Evolutionary conservation across 805 yeast genomes (phyloP).

Genomic region (Ogataea paraovalis): DNA sequence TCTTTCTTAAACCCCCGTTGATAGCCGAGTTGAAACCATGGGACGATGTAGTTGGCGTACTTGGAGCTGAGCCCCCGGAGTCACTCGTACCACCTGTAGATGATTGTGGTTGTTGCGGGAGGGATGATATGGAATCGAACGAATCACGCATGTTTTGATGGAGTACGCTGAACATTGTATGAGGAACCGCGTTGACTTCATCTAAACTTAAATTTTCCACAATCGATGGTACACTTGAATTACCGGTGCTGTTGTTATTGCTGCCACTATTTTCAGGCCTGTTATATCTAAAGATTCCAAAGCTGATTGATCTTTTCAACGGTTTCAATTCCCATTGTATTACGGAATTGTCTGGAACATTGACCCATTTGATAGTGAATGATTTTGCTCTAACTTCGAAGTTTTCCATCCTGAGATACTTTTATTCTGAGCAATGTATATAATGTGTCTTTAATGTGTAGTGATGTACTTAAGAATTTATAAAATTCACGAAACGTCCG

Average conservation of each 20-base stretch:
- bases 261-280: conserved; percentile 9
- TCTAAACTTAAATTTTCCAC: conserved; percentile 23
- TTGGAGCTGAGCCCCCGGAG: background rate
- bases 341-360: conserved; percentile 60
- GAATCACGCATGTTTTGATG: conserved; percentile 19
- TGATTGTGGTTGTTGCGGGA: conserved; percentile 5
- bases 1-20: background rate
- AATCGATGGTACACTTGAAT: conserved; percentile 12
- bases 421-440: background rate
- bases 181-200: conserved; percentile 30
- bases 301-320: conserved; percentile 52
- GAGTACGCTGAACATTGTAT: conserved; percentile 22
- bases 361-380: conserved; percentile 87
- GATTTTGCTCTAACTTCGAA: conserved; percentile 87
- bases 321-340: conserved; percentile 85
- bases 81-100: background rate
- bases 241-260: conserved; percentile 3
- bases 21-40: background rate
- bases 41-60: background rate
- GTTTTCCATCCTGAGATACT: conserved; percentile 62
- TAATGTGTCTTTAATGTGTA: too few species aligned
- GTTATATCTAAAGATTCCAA: conserved; percentile 32
- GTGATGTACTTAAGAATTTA: too few species aligned
- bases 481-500: too few species aligned
- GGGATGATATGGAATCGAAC: conserved; percentile 14